Percentiles rank a stretch among this genome's conserved stretches.
These are phyloP conservation scores for Huntiella moniliformis DNA, from an alignment of 2,329 filamentous ascomycete genomes.

Conservation along the genomic window DNA sequence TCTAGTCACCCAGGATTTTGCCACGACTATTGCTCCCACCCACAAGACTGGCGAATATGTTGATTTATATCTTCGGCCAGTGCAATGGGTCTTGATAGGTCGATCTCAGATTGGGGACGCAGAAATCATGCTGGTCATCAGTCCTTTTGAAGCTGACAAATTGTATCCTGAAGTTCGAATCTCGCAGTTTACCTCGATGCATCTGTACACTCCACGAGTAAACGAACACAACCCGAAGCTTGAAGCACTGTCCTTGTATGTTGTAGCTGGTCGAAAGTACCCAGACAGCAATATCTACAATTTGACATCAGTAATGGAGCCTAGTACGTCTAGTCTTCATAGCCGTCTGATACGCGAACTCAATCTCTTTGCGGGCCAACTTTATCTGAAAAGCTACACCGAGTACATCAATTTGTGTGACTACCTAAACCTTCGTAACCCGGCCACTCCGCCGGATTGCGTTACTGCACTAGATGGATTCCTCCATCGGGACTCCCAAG, in stretches of 20 bases:
- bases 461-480: constrained; percentile 19
- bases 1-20: constrained; percentile 33
- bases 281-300: constrained; percentile 1
- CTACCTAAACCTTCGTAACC: constrained; percentile 30
- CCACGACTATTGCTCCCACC: constrained; percentile 15
- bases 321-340: background rate
- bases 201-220: constrained; percentile 31
- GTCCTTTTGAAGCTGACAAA: constrained; percentile 38
- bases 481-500: constrained; percentile 14
- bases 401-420: constrained; percentile 36
- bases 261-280: constrained; percentile 16
- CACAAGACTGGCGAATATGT: background rate
- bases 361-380: constrained; percentile 48
- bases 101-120: background rate
- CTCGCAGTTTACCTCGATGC: constrained; percentile 23
- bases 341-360: constrained; percentile 25
- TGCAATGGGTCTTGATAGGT: constrained; percentile 31
- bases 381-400: constrained; percentile 36
- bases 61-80: constrained; percentile 32
- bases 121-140: constrained; percentile 32
- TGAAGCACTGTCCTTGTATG: constrained; percentile 28
- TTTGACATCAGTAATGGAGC: constrained; percentile 1
- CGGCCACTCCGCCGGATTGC: constrained; percentile 11
- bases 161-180: constrained; percentile 24
- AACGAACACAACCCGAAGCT: constrained; percentile 22